Conservation (phyloP, 73 alveolate genomes). For the Tetrahymena thermophila region DNA sequence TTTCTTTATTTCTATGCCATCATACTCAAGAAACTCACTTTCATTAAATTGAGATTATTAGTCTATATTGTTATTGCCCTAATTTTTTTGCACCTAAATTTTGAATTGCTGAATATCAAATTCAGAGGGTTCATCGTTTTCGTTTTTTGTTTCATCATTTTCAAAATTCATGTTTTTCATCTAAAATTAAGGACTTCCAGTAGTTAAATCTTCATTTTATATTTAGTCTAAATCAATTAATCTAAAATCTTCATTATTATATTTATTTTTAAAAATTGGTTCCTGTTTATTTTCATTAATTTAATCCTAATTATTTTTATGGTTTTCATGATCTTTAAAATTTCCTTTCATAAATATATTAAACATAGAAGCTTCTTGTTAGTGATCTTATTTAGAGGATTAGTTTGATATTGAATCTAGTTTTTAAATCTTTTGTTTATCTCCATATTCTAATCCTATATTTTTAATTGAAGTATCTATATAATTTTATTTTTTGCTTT, state of each 20-base stretch:
- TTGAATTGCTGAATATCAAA: not conserved
- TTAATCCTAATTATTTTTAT: not conserved
- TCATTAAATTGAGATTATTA: not conserved
- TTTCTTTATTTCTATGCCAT: not conserved
- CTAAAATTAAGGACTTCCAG: not conserved
- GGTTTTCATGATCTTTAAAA: not conserved
- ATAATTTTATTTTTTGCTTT: not conserved
- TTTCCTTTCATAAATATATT: no score
- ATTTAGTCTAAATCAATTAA: not conserved
- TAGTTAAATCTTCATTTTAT: not conserved
- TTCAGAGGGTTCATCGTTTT: not conserved
- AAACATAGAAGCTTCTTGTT: not conserved
- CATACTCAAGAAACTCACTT: not conserved
- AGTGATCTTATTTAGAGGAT: not conserved
- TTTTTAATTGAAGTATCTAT: not conserved
- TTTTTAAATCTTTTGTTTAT: no score
- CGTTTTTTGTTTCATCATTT: not conserved
- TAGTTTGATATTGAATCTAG: not conserved
- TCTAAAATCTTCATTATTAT: not conserved
- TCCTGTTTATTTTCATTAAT: no score
- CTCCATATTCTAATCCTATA: not conserved
- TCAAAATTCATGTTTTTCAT: not conserved
- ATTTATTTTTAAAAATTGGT: not conserved
- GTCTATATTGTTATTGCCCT: not conserved
- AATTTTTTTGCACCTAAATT: not conserved